A percentile compares a stretch with the other conserved stretches of the same genome.
Evolutionary conservation across 441 rosid species (phyloP).

Genomic region (Pelargonium citronellum): DNA sequence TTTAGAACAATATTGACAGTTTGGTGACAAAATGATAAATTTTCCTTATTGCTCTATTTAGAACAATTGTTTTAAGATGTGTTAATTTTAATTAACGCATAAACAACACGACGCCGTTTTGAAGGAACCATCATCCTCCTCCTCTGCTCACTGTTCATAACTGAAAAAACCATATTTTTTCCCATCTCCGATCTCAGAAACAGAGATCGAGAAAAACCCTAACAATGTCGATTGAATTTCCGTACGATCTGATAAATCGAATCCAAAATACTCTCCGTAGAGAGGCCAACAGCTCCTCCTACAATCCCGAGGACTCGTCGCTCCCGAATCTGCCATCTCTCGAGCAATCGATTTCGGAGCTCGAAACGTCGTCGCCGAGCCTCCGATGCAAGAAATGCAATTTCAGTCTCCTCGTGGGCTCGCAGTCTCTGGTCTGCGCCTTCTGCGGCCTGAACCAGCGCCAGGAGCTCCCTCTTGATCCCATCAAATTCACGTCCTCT

Average conservation of each 20-base stretch:
- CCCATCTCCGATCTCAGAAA: not conserved
- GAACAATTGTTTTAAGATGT: too few relatives aligned
- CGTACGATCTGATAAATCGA: conserved; percentile 47
- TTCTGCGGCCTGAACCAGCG: conserved; percentile 62
- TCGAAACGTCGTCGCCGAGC: conserved; percentile 52
- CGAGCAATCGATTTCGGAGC: conserved; percentile 40
- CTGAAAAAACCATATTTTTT: conserved; percentile 2
- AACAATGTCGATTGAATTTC: conserved; percentile 52
- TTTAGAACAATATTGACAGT: too few relatives aligned
- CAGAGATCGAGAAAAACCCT: not conserved
- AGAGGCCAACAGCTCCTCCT: conserved; percentile 47
- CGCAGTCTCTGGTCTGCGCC: conserved; percentile 54
- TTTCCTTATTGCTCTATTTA: too few relatives aligned
- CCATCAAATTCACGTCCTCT: conserved; percentile 61
- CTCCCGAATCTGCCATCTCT: conserved; percentile 38
- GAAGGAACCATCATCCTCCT: too few relatives aligned
- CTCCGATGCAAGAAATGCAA: conserved; percentile 67
- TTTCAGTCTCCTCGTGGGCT: conserved; percentile 58
- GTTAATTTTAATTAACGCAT: too few relatives aligned
- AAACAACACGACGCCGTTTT: too few relatives aligned
- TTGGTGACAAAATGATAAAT: too few relatives aligned
- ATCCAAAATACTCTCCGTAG: conserved; percentile 58
- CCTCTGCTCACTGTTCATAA: not conserved
- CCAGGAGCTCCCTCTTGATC: conserved; percentile 45
- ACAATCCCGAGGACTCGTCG: conserved; percentile 39